These are phyloP conservation scores for Termitomyces sp. DNA, from an alignment of 768 basidiomycete species.

Conservation along the genomic window DNA sequence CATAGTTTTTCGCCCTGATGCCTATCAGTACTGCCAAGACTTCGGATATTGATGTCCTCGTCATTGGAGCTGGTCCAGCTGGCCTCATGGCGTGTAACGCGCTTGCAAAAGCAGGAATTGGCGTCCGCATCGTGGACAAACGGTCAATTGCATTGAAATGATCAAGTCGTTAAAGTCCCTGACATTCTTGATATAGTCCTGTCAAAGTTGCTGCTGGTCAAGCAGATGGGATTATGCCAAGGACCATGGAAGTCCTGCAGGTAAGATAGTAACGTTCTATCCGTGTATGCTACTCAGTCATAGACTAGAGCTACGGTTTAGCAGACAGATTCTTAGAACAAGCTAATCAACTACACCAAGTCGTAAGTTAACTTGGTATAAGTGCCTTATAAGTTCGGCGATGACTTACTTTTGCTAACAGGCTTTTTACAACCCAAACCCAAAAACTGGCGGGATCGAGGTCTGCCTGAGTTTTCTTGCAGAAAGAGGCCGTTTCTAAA, in stretches of 20 bases:
- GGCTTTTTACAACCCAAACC: conserved; percentile 73
- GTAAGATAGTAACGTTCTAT: conserved; percentile 18
- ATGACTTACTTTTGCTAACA: conserved; percentile 19
- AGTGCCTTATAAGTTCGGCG: background rate
- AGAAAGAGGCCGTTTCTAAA: background rate
- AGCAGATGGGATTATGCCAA: conserved; percentile 56
- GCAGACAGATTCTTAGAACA: conserved; percentile 58
- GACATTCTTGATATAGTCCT: conserved; percentile 28
- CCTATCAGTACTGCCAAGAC: conserved; percentile 22
- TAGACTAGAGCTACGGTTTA: conserved; percentile 67
- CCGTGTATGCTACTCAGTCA: background rate
- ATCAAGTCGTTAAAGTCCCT: background rate
- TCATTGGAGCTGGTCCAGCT: conserved; percentile 57
- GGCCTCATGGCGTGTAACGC: conserved; percentile 70
- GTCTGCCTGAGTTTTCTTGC: conserved; percentile 25
- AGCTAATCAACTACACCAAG: conserved; percentile 66
- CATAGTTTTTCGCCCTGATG: conserved; percentile 12
- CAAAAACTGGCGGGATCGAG: conserved; percentile 52
- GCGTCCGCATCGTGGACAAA: conserved; percentile 57
- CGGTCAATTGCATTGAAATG: conserved; percentile 27
- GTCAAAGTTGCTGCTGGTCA: conserved; percentile 47
- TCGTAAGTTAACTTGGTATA: conserved; percentile 38
- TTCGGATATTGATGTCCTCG: conserved; percentile 51
- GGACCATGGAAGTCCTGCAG: conserved; percentile 52
- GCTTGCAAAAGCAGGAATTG: conserved; percentile 50